A percentile compares a stretch with the other conserved stretches of the same genome.
These are phyloP conservation scores for Durotheca rogersii DNA, from an alignment of 495 filamentous ascomycete species.

Conservation along the genomic window DNA sequence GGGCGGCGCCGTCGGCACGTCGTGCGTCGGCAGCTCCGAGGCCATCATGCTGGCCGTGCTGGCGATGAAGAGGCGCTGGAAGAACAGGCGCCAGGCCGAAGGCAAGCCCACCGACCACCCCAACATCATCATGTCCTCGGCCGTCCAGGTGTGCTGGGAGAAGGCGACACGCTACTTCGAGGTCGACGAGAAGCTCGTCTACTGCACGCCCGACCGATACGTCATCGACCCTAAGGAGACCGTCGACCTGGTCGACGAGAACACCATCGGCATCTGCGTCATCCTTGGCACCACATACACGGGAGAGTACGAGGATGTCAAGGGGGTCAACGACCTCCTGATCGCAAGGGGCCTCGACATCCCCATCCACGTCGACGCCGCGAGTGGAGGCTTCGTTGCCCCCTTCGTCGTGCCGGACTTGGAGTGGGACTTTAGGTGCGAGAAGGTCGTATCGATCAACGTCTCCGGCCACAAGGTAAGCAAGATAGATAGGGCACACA, in stretches of 20 bases:
- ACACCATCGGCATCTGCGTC: constrained; percentile 90
- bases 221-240: constrained; percentile 85
- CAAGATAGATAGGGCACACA: constrained; percentile 25
- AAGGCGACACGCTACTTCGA: constrained; percentile 96
- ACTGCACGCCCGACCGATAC: constrained; percentile 75
- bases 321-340: constrained; percentile 82
- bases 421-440: constrained; percentile 84
- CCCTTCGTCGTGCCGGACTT: constrained; percentile 82
- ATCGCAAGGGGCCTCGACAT: constrained; percentile 68
- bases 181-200: constrained; percentile 84
- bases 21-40: constrained; percentile 81
- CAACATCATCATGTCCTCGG: constrained; percentile 90
- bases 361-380: constrained; percentile 89
- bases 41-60: constrained; percentile 88
- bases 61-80: constrained; percentile 95
- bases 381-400: constrained; percentile 84
- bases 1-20: constrained; percentile 73
- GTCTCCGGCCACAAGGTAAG: constrained; percentile 90
- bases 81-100: constrained; percentile 74
- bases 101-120: constrained; percentile 74
- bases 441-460: constrained; percentile 88
- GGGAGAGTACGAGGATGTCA: constrained; percentile 92
- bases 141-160: constrained; percentile 95
- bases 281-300: constrained; percentile 93
- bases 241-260: constrained; percentile 85